These are phyloP conservation scores for Colletotrichum sp. DNA, from an alignment of 2,329 filamentous ascomycete genomes.

Conservation along the genomic window DNA sequence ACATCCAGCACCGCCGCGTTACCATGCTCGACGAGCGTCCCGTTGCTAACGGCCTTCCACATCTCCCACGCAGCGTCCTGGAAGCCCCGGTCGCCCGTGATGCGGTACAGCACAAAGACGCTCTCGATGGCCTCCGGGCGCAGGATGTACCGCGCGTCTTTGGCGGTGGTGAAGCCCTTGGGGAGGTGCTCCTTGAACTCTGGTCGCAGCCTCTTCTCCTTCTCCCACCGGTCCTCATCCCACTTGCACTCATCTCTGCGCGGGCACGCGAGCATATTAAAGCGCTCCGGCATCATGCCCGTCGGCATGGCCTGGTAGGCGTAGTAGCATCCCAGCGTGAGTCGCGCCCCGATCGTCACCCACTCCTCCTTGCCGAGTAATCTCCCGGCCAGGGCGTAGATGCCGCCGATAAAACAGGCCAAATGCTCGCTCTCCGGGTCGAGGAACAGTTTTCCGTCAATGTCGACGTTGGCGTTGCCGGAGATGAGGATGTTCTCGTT, in stretches of 20 bases:
- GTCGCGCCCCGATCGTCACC: constrained; percentile 46
- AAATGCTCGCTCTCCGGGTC: constrained; percentile 50
- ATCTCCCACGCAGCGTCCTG: constrained; percentile 59
- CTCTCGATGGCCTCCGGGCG: constrained; percentile 58
- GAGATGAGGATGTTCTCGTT: constrained; percentile 64
- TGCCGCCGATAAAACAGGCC: constrained; percentile 56
- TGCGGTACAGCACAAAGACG: constrained; percentile 58
- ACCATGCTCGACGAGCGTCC: constrained; percentile 50
- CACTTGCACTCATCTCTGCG: constrained; percentile 48
- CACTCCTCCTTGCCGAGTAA: constrained; percentile 45
- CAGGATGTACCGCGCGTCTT: constrained; percentile 56
- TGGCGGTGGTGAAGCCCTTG: constrained; percentile 68
- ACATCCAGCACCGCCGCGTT: constrained; percentile 56
- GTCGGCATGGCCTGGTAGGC: constrained; percentile 51
- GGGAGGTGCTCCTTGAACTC: constrained; percentile 31
- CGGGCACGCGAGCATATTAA: constrained; percentile 45
- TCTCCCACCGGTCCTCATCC: constrained; percentile 31
- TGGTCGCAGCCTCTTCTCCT: constrained; percentile 30
- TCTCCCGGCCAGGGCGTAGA: constrained; percentile 52
- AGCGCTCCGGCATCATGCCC: constrained; percentile 59
- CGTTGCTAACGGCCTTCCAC: constrained; percentile 52
- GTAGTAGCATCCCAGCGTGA: constrained; percentile 57
- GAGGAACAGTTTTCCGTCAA: constrained; percentile 10
- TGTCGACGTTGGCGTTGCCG: constrained; percentile 35
- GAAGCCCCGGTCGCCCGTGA: constrained; percentile 51